A percentile compares a stretch with the other conserved stretches of the same genome.
Evolutionary conservation across 129 eudicot species (phyloP).

Genomic region (Flaveria linearis): DNA sequence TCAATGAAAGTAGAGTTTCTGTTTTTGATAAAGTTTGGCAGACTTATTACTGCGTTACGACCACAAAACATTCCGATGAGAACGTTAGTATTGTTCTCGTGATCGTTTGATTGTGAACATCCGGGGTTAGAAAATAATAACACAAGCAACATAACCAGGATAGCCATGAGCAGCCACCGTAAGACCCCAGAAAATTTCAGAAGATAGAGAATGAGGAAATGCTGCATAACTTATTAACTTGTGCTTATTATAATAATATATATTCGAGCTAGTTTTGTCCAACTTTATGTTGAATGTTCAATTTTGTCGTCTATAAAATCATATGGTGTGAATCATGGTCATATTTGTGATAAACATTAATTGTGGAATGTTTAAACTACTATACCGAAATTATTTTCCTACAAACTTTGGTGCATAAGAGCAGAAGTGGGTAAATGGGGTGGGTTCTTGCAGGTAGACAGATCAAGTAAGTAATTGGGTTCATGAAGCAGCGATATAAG

Average conservation of each 20-base stretch:
- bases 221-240: background rate
- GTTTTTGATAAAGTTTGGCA: constrained; percentile 34
- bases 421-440: too few species aligned
- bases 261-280: background rate
- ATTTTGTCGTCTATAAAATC: background rate
- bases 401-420: too few species aligned
- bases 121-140: constrained; percentile 20
- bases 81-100: constrained; percentile 6
- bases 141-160: constrained; percentile 23
- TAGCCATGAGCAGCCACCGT: constrained; percentile 7
- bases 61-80: constrained; percentile 13
- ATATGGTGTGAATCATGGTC: background rate
- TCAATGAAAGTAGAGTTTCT: constrained; percentile 46
- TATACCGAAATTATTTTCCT: too few species aligned
- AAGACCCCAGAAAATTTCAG: background rate
- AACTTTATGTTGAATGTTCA: background rate
- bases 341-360: too few species aligned
- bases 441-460: too few species aligned
- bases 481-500: too few species aligned
- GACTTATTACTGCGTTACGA: background rate
- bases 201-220: background rate
- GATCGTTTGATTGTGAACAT: constrained; percentile 20
- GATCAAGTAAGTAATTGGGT: too few species aligned
- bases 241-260: background rate
- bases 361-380: too few species aligned